A percentile compares a stretch with the other conserved stretches of the same genome.
Conservation (phyloP, 2,329 filamentous ascomycete species). For the Aspergillus udagawae region DNA sequence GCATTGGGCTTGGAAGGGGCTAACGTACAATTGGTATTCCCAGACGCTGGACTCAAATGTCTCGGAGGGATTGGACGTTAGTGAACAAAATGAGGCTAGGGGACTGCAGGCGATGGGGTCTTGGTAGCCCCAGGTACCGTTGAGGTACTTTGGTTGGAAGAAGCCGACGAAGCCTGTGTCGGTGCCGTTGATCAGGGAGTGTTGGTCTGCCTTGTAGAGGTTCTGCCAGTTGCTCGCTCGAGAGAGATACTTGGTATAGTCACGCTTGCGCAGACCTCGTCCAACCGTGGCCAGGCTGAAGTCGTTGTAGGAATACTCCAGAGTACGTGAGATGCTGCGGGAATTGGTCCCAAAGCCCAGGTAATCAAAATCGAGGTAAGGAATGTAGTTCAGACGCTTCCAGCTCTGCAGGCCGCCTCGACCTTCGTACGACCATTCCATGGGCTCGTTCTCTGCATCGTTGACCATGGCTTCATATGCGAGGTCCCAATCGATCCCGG, state of each 20-base stretch:
- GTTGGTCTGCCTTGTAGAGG: conserved; percentile 60
- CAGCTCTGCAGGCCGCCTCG: conserved; percentile 67
- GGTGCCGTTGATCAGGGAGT: conserved; percentile 51
- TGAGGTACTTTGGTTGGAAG: conserved; percentile 65
- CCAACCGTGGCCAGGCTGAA: conserved; percentile 64
- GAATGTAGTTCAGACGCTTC: conserved; percentile 68
- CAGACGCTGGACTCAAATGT: conserved; percentile 35
- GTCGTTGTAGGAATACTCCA: conserved; percentile 75
- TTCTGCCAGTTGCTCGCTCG: conserved; percentile 66
- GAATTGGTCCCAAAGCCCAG: conserved; percentile 66
- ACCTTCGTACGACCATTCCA: conserved; percentile 65
- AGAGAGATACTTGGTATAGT: conserved; percentile 56
- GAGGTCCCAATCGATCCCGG: conserved; percentile 61
- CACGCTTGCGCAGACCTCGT: conserved; percentile 50
- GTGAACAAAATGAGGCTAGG: conserved; percentile 18
- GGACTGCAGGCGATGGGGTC: conserved; percentile 1
- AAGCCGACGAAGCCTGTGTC: conserved; percentile 68
- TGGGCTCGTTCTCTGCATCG: conserved; percentile 66
- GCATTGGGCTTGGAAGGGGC: conserved; percentile 39
- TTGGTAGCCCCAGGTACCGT: conserved; percentile 67
- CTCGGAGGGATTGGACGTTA: conserved; percentile 29
- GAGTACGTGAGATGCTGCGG: conserved; percentile 64
- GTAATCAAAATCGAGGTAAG: conserved; percentile 64
- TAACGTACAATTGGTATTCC: conserved; percentile 49
- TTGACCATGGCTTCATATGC: conserved; percentile 66